Evolutionary conservation across 1,284 basidiomycete genomes (phyloP), one percentile per base, ranked within the genome.

Genomic region (Fomitopsis schrenkii): DNA sequence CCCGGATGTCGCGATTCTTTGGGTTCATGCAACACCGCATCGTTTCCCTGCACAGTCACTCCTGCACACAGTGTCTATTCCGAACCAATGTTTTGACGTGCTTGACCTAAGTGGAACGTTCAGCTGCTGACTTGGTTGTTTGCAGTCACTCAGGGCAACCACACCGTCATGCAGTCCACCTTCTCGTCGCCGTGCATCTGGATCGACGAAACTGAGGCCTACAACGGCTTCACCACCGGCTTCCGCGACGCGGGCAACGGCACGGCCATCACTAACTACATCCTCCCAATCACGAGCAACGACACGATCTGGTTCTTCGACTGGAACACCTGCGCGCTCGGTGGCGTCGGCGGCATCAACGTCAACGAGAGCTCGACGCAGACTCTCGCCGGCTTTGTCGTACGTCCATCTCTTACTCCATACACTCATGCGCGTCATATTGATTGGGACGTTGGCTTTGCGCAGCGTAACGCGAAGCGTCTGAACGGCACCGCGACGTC

Each of bases 341-440:
- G 85, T 56, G 85, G 83, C 35, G 85, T 87, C 41, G 86, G 85
- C 55, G 85, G 74, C 2, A 84, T 87, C 65, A 87, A 88, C 67
- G 65, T 76, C 60, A 83, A 86, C 63, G 78, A 79, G 44, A 76
- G 74, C 41, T 78, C 75, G 46, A 74, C 70, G 10, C 74, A 82
- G 73, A 85, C 84, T 3, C 69, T 84, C 26, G 80, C 77, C 42
- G 84, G 81, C 33, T 85, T 85, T 65, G 72, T 73, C 67, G 84
- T 84, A 64, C 55, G 81, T 75, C 3, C 2, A 3, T 12, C 5
- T 7, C 22, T 28, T 6, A 41, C 14, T 2, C 38, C 5, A 14
- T 0, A 40, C 38, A 6, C 4, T 42, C 38, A 5, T 55, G 22
- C 2, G 35, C 58, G 59, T 59, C 48, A 59, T 19, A 9, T 58